These are phyloP conservation scores for Spergularia bocconei DNA, from an alignment of 148 eudicot species.

Conservation along the genomic window DNA sequence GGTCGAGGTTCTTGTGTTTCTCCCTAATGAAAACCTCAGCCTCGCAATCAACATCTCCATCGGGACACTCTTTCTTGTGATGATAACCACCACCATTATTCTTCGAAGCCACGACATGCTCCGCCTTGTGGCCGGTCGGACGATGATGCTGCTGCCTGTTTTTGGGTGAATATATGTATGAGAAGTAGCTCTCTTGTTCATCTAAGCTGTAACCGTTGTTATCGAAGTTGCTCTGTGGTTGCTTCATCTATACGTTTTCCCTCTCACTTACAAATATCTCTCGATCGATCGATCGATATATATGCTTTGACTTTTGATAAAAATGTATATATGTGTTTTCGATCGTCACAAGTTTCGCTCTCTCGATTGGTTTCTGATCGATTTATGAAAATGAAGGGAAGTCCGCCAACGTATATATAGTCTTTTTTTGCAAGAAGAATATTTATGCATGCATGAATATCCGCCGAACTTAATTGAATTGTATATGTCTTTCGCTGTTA, in stretches of 20 bases:
- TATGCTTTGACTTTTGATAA: no score
- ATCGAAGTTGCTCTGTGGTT: constrained; percentile 1
- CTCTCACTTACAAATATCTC: no score
- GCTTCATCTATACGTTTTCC: background rate
- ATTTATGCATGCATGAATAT: no score
- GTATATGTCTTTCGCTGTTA: no score
- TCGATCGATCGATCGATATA: no score
- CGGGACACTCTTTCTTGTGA: background rate
- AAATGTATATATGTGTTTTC: no score
- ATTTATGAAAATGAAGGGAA: no score
- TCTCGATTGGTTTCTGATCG: no score
- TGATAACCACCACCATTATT: background rate
- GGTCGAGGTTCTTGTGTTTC: constrained; percentile 21
- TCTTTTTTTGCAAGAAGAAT: no score
- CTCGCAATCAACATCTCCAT: constrained; percentile 28
- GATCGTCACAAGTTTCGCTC: no score
- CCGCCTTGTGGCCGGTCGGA: constrained; percentile 11
- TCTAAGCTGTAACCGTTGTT: constrained; percentile 15
- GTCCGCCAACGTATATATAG: no score
- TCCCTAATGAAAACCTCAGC: constrained; percentile 30
- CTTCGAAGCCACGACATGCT: background rate
- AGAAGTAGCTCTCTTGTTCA: constrained; percentile 29
- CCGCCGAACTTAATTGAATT: no score
- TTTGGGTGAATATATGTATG: constrained; percentile 18
- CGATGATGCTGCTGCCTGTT: background rate